phyloP scores from a whole-genome alignment of 495 filamentous ascomycete genomes.

The Penicillium silybi region DNA sequence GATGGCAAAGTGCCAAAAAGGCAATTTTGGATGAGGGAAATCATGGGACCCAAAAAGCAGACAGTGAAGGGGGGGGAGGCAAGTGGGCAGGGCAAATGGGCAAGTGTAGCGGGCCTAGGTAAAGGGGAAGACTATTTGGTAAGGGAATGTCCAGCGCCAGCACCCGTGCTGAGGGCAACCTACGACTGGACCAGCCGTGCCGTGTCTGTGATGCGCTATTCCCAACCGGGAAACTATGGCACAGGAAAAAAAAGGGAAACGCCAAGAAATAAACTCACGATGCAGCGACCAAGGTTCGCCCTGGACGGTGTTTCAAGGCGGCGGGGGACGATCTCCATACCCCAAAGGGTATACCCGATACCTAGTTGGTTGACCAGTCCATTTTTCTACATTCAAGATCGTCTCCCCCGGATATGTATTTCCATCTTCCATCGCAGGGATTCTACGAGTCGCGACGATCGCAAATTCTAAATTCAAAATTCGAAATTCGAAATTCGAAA shows the following conservation, averaged over 20 bases:
- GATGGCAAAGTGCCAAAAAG: constrained; percentile 1
- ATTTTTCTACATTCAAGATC: background rate
- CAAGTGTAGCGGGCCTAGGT: background rate
- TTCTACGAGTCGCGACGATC: too few species aligned
- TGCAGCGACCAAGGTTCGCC: constrained; percentile 39
- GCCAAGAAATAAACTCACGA: constrained; percentile 35
- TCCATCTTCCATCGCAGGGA: too few species aligned
- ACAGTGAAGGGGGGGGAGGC: constrained; percentile 9
- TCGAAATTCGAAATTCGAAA: background rate
- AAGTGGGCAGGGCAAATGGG: background rate
- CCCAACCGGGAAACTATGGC: background rate
- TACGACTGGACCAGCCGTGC: constrained; percentile 24
- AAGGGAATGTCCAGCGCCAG: constrained; percentile 25
- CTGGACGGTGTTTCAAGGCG: constrained; percentile 36
- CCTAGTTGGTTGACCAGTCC: background rate
- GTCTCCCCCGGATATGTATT: too few species aligned
- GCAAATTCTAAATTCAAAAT: too few species aligned
- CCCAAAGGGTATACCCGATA: constrained; percentile 40
- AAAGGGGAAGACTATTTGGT: background rate
- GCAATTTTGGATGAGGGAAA: background rate
- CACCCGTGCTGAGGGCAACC: constrained; percentile 6
- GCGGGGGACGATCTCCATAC: constrained; percentile 40
- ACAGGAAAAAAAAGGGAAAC: constrained; percentile 15
- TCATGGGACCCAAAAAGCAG: constrained; percentile 26
- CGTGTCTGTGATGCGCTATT: constrained; percentile 21